A percentile compares a stretch with the other conserved stretches of the same genome.
Evolutionary conservation across 2,329 filamentous ascomycete species (phyloP).

Genomic region (Ascomycota sp.): DNA sequence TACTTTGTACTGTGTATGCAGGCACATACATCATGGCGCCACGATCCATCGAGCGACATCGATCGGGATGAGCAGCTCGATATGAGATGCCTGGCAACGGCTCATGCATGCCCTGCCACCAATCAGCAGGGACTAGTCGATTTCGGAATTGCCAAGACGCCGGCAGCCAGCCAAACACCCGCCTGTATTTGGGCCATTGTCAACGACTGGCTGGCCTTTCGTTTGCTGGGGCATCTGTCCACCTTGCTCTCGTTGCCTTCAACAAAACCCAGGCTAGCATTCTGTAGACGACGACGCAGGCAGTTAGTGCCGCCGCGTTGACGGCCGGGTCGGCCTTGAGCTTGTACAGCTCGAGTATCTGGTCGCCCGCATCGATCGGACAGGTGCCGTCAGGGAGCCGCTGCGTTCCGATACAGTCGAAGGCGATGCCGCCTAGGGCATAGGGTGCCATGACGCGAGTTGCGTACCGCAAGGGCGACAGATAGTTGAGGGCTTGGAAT

Average conservation of each 20-base stretch:
- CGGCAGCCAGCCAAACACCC: too few species aligned
- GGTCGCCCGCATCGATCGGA: slow-evolving; percentile 39
- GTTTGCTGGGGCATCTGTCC: slow-evolving; percentile 14
- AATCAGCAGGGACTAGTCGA: too few species aligned
- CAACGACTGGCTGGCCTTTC: too few species aligned
- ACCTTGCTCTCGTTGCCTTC: slow-evolving; percentile 29
- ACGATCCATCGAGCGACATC: too few species aligned
- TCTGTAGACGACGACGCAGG: slow-evolving; percentile 42
- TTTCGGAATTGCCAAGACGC: too few species aligned
- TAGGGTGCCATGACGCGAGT: slow-evolving; percentile 45
- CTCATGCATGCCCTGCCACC: too few species aligned
- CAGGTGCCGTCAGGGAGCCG: slow-evolving; percentile 36
- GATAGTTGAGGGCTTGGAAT: slow-evolving; percentile 45
- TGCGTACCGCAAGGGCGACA: slow-evolving; percentile 48
- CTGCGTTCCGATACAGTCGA: slow-evolving; percentile 41
- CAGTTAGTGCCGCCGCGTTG: slow-evolving; percentile 39
- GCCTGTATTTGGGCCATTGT: too few species aligned
- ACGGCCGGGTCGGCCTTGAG: slow-evolving; percentile 37
- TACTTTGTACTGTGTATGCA: too few species aligned
- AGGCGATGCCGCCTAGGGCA: slow-evolving; percentile 34
- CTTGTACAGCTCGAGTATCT: slow-evolving; percentile 45
- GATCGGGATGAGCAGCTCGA: too few species aligned
- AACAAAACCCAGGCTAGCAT: slow-evolving; percentile 37
- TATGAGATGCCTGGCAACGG: too few species aligned
- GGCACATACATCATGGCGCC: too few species aligned